These are phyloP conservation scores for Neofusicoccum umdonicola DNA, from an alignment of 2,329 filamentous ascomycete genomes.

Conservation along the genomic window DNA sequence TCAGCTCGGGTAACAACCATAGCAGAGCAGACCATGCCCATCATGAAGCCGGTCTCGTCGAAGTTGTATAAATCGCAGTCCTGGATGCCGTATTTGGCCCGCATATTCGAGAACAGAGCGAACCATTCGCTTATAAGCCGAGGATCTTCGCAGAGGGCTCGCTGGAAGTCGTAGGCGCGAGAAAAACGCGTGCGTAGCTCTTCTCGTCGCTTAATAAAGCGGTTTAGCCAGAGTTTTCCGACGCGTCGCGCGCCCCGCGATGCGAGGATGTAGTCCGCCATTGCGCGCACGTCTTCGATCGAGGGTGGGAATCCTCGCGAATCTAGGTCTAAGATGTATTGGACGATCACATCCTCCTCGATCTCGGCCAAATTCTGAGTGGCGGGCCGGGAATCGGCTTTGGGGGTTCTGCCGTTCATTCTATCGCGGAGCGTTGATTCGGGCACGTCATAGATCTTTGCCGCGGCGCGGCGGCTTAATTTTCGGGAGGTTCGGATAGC, in stretches of 20 bases:
- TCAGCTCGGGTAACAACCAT: conserved; percentile 29
- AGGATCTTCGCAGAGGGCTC: conserved; percentile 19
- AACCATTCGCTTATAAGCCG: conserved; percentile 16
- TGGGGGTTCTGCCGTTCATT: conserved; percentile 16
- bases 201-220: conserved; percentile 20
- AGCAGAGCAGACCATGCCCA: conserved; percentile 26
- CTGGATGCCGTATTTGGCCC: conserved; percentile 19
- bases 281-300: conserved; percentile 21
- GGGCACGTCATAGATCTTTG: conserved; percentile 20
- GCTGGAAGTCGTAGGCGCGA: conserved; percentile 18
- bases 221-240: conserved; percentile 21
- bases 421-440: conserved; percentile 14
- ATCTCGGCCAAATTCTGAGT: conserved; percentile 15
- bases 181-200: conserved; percentile 12
- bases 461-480: conserved; percentile 15
- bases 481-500: conserved; percentile 21
- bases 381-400: conserved; percentile 1
- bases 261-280: conserved; percentile 21
- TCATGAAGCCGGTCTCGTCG: conserved; percentile 33
- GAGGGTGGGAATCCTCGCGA: conserved; percentile 18
- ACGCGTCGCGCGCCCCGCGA: conserved; percentile 14
- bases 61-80: conserved; percentile 24
- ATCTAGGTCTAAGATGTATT: conserved; percentile 21
- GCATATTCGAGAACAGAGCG: neutral
- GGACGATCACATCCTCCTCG: conserved; percentile 22